Conservation (phyloP, 306 rosid genomes). For the Casuarina cunninghamiana region DNA sequence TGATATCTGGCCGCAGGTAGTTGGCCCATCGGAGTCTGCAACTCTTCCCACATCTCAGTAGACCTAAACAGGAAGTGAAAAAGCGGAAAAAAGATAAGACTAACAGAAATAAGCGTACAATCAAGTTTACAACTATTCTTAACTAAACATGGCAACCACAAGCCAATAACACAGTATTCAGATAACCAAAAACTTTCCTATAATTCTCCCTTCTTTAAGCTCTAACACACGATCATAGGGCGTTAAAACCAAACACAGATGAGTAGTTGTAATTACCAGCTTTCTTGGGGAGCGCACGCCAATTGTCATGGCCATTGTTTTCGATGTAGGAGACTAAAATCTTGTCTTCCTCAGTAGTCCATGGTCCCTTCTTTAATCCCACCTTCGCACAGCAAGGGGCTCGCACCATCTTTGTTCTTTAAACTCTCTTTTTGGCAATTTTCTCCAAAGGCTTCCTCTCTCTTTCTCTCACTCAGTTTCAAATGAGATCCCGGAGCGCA, state of each 20-base stretch:
- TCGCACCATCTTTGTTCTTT: slow-evolving; percentile 64
- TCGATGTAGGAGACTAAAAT: slow-evolving; percentile 59
- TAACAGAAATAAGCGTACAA: neutral
- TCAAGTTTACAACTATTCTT: neutral
- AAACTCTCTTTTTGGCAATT: neutral
- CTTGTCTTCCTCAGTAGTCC: slow-evolving; percentile 86
- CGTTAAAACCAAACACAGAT: too few species aligned
- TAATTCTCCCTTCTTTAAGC: neutral
- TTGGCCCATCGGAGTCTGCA: slow-evolving; percentile 90
- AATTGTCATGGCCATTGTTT: slow-evolving; percentile 72
- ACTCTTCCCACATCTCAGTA: slow-evolving; percentile 93
- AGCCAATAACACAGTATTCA: too few species aligned
- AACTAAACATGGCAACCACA: too few species aligned
- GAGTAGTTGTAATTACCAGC: slow-evolving; percentile 54
- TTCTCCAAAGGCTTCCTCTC: neutral
- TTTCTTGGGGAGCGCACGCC: slow-evolving; percentile 97
- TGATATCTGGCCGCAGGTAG: slow-evolving; percentile 82
- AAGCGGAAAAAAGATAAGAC: neutral
- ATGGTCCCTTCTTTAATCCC: slow-evolving; percentile 93
- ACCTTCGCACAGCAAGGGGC: slow-evolving; percentile 96
- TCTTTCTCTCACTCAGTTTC: neutral
- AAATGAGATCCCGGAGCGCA: neutral
- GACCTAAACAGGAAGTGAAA: slow-evolving; percentile 40
- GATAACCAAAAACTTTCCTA: too few species aligned
- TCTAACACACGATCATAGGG: too few species aligned